Conservation (phyloP, 345 rosid species). For the Laguncularia racemosa region DNA sequence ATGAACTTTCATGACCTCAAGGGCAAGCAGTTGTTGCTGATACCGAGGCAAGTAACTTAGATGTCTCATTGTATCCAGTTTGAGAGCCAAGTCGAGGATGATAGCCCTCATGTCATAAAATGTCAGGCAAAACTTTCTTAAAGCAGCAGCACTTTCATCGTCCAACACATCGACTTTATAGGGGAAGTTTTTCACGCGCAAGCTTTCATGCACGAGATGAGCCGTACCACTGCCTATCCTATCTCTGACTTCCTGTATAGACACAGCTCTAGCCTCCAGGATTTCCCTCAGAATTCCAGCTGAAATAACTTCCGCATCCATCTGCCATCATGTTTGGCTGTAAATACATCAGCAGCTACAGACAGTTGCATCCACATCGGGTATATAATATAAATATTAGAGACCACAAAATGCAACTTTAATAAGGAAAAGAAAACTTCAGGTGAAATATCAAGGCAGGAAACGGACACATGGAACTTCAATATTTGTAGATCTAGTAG, state of each 20-base stretch:
- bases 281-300: constrained; percentile 67
- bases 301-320: constrained; percentile 98
- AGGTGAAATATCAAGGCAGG: too few species aligned
- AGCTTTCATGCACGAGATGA: constrained; percentile 75
- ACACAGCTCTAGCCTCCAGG: constrained; percentile 53
- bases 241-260: constrained; percentile 55
- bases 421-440: not conserved
- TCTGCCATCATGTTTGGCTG: constrained; percentile 31
- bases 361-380: not conserved
- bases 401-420: not conserved
- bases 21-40: constrained; percentile 61
- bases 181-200: constrained; percentile 63
- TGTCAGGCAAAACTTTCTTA: constrained; percentile 79
- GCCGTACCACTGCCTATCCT: constrained; percentile 72
- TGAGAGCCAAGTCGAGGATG: constrained; percentile 62
- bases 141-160: constrained; percentile 66
- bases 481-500: too few species aligned
- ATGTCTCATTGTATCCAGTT: constrained; percentile 88
- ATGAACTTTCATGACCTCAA: constrained; percentile 71
- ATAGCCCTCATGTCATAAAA: constrained; percentile 88
- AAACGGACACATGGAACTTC: too few species aligned
- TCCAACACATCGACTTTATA: constrained; percentile 59
- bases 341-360: not conserved
- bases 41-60: constrained; percentile 68
- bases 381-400: not conserved